Percentiles rank a stretch among this genome's conserved stretches.
phyloP scores from a whole-genome alignment of 1,284 basidiomycete species.

The Irpex lacteus region DNA sequence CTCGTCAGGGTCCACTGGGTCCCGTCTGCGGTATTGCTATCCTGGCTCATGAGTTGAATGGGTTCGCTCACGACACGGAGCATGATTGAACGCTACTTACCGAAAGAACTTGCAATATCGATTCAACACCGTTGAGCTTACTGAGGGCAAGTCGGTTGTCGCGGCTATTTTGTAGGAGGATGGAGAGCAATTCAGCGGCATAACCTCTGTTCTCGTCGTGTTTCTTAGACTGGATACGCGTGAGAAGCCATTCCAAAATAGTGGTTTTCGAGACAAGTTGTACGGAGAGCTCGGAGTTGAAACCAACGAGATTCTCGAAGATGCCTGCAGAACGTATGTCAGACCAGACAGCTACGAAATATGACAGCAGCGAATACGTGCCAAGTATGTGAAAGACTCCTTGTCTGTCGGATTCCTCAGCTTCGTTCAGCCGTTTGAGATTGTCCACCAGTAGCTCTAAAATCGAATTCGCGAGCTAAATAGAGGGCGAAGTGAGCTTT shows the following conservation, averaged over 20 bases:
- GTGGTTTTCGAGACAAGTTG: slow-evolving; percentile 72
- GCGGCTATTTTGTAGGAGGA: slow-evolving; percentile 76
- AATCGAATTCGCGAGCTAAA: slow-evolving; percentile 76
- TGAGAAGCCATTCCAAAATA: slow-evolving; percentile 78
- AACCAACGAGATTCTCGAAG: slow-evolving; percentile 90
- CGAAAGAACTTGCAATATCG: slow-evolving; percentile 73
- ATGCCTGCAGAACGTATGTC: slow-evolving; percentile 55
- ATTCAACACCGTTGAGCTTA: slow-evolving; percentile 78
- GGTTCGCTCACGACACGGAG: neutral
- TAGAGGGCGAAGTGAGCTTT: slow-evolving; percentile 3
- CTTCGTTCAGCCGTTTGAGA: slow-evolving; percentile 76
- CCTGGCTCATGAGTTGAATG: neutral
- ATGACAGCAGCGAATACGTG: slow-evolving; percentile 26
- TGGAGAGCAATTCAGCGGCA: slow-evolving; percentile 85
- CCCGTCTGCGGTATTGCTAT: slow-evolving; percentile 82
- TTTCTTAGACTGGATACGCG: slow-evolving; percentile 68
- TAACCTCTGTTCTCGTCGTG: slow-evolving; percentile 88
- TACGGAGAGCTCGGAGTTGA: slow-evolving; percentile 74
- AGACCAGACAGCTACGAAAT: neutral
- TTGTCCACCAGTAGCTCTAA: slow-evolving; percentile 92
- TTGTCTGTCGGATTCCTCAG: slow-evolving; percentile 84
- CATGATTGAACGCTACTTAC: slow-evolving; percentile 47
- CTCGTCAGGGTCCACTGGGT: slow-evolving; percentile 87
- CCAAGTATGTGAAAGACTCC: slow-evolving; percentile 92
- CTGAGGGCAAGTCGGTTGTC: slow-evolving; percentile 64